Evolutionary conservation across 2,329 filamentous ascomycete genomes (phyloP).

Genomic region (Diaporthe sp.): DNA sequence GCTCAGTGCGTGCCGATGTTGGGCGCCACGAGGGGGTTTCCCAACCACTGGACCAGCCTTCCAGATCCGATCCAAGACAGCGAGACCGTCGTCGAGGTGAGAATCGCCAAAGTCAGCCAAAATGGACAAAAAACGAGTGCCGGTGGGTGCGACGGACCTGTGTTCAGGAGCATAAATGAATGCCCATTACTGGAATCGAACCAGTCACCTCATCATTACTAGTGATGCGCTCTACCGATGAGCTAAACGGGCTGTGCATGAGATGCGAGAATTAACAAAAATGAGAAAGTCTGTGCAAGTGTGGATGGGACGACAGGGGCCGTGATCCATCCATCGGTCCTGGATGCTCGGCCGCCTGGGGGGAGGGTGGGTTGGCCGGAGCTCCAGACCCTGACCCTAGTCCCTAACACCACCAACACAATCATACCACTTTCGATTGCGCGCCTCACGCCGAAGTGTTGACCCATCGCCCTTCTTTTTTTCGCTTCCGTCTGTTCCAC

Average conservation of each 20-base stretch:
- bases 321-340: background rate
- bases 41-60: background rate
- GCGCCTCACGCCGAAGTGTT: background rate
- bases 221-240: constrained; percentile 43
- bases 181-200: constrained; percentile 42
- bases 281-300: background rate
- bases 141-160: background rate
- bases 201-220: constrained; percentile 42
- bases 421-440: constrained; percentile 15
- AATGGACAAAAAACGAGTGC: constrained; percentile 9
- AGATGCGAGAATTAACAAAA: background rate
- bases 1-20: background rate
- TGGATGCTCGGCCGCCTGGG: background rate
- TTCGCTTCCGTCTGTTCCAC: background rate
- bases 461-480: background rate
- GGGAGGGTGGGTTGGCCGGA: background rate
- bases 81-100: no score
- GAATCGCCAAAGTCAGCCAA: background rate
- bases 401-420: background rate
- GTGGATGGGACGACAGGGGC: background rate
- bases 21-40: background rate
- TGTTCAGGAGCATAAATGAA: background rate
- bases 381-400: constrained; percentile 6
- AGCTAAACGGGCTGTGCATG: constrained; percentile 33
- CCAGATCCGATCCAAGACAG: no score